Conservation (phyloP, 495 filamentous ascomycete species). For the Aspergillus sclerotioniger region DNA sequence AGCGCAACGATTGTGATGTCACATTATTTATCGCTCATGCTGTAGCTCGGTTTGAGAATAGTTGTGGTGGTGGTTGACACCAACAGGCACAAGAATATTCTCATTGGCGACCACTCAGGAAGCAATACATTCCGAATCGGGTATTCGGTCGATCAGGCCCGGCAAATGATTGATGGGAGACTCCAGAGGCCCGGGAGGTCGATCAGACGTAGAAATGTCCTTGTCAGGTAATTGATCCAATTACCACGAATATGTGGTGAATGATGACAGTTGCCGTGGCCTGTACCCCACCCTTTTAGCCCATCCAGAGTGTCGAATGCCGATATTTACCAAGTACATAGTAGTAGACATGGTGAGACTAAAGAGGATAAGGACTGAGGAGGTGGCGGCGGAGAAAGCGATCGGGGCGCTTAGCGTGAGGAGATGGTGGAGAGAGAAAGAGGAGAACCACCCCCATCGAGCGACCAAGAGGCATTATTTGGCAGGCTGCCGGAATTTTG, state of each 20-base stretch:
- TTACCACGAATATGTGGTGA: neutral
- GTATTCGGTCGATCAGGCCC: slow-evolving; percentile 10
- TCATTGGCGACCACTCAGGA: slow-evolving; percentile 7
- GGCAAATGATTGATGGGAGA: neutral
- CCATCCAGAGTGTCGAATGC: neutral
- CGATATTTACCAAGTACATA: no score
- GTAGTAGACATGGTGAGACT: no score
- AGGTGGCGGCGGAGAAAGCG: slow-evolving; percentile 26
- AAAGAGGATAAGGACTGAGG: slow-evolving; percentile 5
- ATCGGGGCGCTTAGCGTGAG: slow-evolving; percentile 12
- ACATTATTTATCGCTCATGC: slow-evolving; percentile 2
- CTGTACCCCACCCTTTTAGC: slow-evolving; percentile 22
- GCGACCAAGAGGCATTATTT: neutral
- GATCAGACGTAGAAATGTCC: neutral
- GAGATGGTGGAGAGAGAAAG: slow-evolving; percentile 4
- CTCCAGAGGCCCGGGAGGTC: neutral
- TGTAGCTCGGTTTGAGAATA: neutral
- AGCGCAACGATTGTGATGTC: slow-evolving; percentile 1
- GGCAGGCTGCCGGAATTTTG: neutral
- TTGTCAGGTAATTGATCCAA: neutral
- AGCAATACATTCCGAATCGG: slow-evolving; percentile 6
- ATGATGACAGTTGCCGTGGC: slow-evolving; percentile 10
- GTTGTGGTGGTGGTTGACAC: neutral
- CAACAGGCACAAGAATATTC: neutral
- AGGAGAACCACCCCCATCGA: neutral